Conservation (phyloP, 257 asterid species). For the Solanum habrochaites region DNA sequence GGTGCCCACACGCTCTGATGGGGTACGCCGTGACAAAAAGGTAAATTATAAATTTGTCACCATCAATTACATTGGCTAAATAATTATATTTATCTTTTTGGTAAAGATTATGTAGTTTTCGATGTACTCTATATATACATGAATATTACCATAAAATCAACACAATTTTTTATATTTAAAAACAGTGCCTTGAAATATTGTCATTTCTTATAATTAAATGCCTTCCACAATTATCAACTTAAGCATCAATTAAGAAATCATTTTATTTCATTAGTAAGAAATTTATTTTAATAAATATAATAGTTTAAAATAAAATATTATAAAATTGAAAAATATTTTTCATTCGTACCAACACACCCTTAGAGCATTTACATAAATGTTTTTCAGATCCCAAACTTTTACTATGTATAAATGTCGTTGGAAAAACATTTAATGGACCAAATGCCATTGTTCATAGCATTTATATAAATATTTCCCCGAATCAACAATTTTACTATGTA, state of each 20-base stretch:
- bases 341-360: neutral
- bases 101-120: no score
- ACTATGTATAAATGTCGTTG: neutral
- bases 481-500: neutral
- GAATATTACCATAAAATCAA: no score
- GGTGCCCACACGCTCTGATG: no score
- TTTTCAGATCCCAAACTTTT: neutral
- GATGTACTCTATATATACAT: no score
- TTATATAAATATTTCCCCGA: neutral
- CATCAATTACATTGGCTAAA: no score
- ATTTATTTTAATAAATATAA: neutral
- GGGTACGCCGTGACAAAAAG: no score
- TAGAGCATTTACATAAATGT: neutral
- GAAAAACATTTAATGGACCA: neutral
- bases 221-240: neutral
- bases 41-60: no score
- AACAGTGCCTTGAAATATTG: no score
- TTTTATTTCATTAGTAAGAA: neutral
- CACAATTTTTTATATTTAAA: no score
- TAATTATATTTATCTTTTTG: no score
- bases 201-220: no score
- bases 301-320: neutral
- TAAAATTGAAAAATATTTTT: neutral
- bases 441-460: neutral
- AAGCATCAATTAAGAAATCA: neutral